Conservation (phyloP, 169 alveolate species). For the Plasmodium gallinaceum region DNA sequence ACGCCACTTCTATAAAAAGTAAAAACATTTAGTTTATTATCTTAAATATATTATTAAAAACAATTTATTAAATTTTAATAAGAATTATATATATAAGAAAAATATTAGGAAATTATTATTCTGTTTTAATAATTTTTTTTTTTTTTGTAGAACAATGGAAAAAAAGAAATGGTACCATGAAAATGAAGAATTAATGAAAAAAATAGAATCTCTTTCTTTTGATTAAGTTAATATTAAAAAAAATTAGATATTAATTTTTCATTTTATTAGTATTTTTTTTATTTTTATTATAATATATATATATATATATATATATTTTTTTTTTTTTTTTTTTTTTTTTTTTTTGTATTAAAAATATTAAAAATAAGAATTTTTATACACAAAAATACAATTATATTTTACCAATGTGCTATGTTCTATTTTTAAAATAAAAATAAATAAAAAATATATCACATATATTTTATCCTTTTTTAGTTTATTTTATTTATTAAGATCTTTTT, state of each 20-base stretch:
- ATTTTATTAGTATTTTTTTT: not conserved
- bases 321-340: not conserved
- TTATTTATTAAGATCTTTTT: too few relatives aligned
- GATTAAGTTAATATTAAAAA: slow-evolving; percentile 6
- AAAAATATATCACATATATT: too few relatives aligned
- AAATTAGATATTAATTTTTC: not conserved
- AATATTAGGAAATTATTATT: not conserved
- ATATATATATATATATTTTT: not conserved
- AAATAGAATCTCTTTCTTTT: slow-evolving; percentile 64
- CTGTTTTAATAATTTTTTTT: slow-evolving; percentile 6
- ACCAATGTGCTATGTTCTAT: too few relatives aligned
- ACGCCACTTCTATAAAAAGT: slow-evolving; percentile 62
- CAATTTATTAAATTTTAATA: not conserved
- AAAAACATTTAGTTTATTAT: not conserved
- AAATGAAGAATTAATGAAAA: slow-evolving; percentile 71
- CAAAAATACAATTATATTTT: too few relatives aligned
- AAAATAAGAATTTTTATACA: not conserved
- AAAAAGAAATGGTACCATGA: slow-evolving; percentile 76
- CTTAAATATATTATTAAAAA: not conserved
- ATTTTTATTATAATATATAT: slow-evolving; percentile 1
- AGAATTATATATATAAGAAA: not conserved
- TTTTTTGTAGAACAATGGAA: slow-evolving; percentile 63
- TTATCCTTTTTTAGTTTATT: too few relatives aligned
- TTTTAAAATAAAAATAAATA: too few relatives aligned
- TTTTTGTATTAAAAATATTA: not conserved